Percentiles rank a stretch among this genome's conserved stretches.
These are phyloP conservation scores for Aureobasidium sp. DNA, from an alignment of 2,329 filamentous ascomycete genomes.

Conservation along the genomic window DNA sequence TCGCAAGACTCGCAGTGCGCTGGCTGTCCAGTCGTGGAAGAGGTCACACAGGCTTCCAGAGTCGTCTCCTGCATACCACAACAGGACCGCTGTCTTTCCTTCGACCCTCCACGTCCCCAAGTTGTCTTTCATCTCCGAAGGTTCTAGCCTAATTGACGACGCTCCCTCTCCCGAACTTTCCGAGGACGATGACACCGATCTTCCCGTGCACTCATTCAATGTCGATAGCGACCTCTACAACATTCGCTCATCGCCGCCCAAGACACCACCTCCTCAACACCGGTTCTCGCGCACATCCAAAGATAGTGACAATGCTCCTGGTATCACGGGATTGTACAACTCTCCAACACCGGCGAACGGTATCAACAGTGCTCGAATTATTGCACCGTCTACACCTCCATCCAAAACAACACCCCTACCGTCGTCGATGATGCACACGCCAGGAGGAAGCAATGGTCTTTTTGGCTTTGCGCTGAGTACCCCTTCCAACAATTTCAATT, in stretches of 20 bases:
- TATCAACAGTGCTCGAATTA: conserved; percentile 39
- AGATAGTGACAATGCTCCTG: conserved; percentile 71
- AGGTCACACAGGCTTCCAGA: conserved; percentile 68
- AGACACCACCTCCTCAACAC: conserved; percentile 59
- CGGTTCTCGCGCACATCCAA: conserved; percentile 47
- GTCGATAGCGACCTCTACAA: conserved; percentile 43
- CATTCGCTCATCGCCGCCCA: conserved; percentile 72
- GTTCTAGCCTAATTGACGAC: conserved; percentile 60
- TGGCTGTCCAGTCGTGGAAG: conserved; percentile 60
- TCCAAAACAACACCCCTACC: conserved; percentile 54
- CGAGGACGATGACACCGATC: conserved; percentile 77
- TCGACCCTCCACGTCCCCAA: conserved; percentile 56
- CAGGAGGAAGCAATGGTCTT: conserved; percentile 56
- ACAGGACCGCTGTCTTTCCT: conserved; percentile 67
- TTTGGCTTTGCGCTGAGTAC: conserved; percentile 62
- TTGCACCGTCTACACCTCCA: conserved; percentile 50
- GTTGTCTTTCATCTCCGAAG: conserved; percentile 71
- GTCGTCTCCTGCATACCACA: conserved; percentile 78
- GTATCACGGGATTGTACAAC: conserved; percentile 77
- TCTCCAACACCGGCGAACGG: conserved; percentile 77
- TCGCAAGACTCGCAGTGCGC: conserved; percentile 25
- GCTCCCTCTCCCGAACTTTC: conserved; percentile 52
- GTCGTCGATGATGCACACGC: conserved; percentile 85
- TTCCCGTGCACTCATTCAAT: conserved; percentile 70
- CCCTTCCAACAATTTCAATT: conserved; percentile 81